A percentile compares a stretch with the other conserved stretches of the same genome.
phyloP scores from a whole-genome alignment of 352 stramenopile species.

The Pythium coloratum region DNA sequence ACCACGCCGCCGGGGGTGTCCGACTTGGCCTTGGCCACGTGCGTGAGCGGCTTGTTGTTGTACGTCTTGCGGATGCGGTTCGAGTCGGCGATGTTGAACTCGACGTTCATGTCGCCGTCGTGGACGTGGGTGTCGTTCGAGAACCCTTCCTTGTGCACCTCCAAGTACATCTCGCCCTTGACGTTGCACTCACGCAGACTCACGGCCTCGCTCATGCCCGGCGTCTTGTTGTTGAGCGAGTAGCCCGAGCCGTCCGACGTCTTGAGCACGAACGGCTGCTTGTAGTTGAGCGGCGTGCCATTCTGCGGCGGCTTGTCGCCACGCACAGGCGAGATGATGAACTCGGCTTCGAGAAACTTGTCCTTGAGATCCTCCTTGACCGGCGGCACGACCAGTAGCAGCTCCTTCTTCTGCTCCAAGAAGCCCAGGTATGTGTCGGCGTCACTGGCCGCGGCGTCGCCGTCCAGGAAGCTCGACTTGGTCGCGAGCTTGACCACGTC shows the following conservation, averaged over 20 bases:
- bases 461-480: slow-evolving; percentile 30
- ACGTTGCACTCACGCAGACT: slow-evolving; percentile 45
- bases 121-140: slow-evolving; percentile 49
- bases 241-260: slow-evolving; percentile 64
- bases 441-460: slow-evolving; percentile 2
- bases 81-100: slow-evolving; percentile 62
- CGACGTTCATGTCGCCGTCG: slow-evolving; percentile 41
- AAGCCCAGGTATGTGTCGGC: slow-evolving; percentile 38
- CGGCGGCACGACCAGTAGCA: slow-evolving; percentile 56
- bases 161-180: slow-evolving; percentile 78
- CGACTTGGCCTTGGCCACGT: slow-evolving; percentile 51
- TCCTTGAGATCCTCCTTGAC: slow-evolving; percentile 43
- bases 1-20: slow-evolving; percentile 46
- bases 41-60: slow-evolving; percentile 53
- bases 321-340: slow-evolving; percentile 55
- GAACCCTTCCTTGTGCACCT: slow-evolving; percentile 55
- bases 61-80: slow-evolving; percentile 72
- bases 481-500: slow-evolving; percentile 29
- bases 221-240: slow-evolving; percentile 80
- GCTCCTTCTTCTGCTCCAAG: slow-evolving; percentile 45
- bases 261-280: slow-evolving; percentile 67
- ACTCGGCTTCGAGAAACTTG: slow-evolving; percentile 57
- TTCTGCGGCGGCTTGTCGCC: slow-evolving; percentile 47
- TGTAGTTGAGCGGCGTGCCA: slow-evolving; percentile 59
- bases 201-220: slow-evolving; percentile 48